Evolutionary conservation across 2,329 filamentous ascomycete species (phyloP).

Genomic region (Fusarium avenaceum): DNA sequence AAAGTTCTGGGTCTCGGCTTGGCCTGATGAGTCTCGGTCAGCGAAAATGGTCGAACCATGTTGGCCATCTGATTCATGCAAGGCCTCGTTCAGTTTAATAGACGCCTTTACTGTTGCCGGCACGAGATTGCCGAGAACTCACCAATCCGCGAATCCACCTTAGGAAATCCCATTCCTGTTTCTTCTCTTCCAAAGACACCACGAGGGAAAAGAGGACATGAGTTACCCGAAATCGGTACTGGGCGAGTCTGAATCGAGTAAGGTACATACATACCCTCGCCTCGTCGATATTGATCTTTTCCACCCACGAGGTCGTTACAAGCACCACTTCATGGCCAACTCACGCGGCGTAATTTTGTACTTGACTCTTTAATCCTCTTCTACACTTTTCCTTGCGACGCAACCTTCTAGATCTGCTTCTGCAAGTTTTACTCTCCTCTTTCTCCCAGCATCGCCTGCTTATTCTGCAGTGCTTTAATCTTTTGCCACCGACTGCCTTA

Average conservation of each 20-base stretch:
- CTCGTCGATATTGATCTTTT: conserved; percentile 28
- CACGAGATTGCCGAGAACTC: conserved; percentile 43
- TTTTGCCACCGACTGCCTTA: conserved; percentile 29
- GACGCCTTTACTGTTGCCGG: conserved; percentile 28
- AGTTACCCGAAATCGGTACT: conserved; percentile 24
- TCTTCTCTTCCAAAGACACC: conserved; percentile 17
- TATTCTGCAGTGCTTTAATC: conserved; percentile 3
- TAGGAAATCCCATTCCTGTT: conserved; percentile 9
- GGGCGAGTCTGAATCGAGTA: conserved; percentile 37
- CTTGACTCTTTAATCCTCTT: conserved; percentile 17
- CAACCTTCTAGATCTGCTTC: conserved; percentile 1
- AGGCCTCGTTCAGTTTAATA: background rate
- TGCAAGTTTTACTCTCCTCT: background rate
- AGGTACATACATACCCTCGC: conserved; percentile 20
- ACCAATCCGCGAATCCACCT: conserved; percentile 41
- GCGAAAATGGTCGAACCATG: conserved; percentile 39
- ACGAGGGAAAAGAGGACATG: conserved; percentile 13
- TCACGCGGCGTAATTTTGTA: conserved; percentile 35
- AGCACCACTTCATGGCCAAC: conserved; percentile 8
- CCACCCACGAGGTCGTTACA: conserved; percentile 35
- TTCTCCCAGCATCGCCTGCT: conserved; percentile 13
- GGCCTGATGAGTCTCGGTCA: conserved; percentile 37
- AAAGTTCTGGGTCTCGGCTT: conserved; percentile 23
- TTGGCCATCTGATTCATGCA: conserved; percentile 25
- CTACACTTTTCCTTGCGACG: conserved; percentile 3